Percentiles rank a stretch among this genome's conserved stretches.
These are phyloP conservation scores for Pogostemon cablin DNA, from an alignment of 257 asterid species.

Conservation along the genomic window DNA sequence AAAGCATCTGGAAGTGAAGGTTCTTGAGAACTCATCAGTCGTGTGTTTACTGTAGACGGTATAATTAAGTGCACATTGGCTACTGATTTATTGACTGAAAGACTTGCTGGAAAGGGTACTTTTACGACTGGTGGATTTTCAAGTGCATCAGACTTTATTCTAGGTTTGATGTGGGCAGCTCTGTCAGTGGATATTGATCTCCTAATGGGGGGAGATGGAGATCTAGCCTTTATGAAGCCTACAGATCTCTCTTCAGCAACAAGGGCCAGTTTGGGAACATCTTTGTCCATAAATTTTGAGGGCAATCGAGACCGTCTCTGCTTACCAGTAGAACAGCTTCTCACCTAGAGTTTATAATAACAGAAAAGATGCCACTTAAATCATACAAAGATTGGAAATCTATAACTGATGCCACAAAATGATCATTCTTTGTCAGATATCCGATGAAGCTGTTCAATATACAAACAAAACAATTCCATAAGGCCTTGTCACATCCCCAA, in stretches of 20 bases:
- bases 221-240: constrained; percentile 49
- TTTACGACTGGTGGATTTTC: constrained; percentile 60
- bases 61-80: constrained; percentile 44
- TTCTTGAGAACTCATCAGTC: constrained; percentile 47
- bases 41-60: constrained; percentile 40
- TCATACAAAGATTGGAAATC: constrained; percentile 12
- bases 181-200: constrained; percentile 89
- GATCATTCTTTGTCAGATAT: not conserved
- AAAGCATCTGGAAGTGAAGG: constrained; percentile 54
- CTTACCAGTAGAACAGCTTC: constrained; percentile 77
- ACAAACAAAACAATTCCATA: not conserved
- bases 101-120: constrained; percentile 70
- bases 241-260: constrained; percentile 53
- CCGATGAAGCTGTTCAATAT: no score
- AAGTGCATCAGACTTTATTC: constrained; percentile 51
- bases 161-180: constrained; percentile 50
- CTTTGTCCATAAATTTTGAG: constrained; percentile 79
- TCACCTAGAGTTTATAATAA: constrained; percentile 51
- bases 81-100: constrained; percentile 53
- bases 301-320: constrained; percentile 71
- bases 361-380: constrained; percentile 25
- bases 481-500: not conserved
- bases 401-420: not conserved
- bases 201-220: constrained; percentile 82
- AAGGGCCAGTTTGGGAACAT: constrained; percentile 55